Percentiles rank a stretch among this genome's conserved stretches.
Evolutionary conservation across 345 rosid genomes (phyloP).

Genomic region (Lumnitzera littorea): DNA sequence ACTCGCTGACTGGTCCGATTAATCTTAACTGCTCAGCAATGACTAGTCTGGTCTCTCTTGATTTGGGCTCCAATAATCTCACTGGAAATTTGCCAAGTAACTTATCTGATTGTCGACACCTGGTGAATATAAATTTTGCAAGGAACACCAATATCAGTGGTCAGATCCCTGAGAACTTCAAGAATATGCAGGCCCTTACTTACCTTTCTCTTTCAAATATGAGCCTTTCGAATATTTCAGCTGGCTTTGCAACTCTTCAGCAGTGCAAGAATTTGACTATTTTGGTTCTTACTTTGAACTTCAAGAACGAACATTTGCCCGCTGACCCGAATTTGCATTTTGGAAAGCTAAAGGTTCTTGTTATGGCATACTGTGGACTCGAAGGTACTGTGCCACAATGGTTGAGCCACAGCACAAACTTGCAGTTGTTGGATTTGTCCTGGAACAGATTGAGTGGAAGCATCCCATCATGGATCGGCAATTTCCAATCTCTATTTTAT

Average conservation of each 20-base stretch:
- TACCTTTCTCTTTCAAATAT: constrained; percentile 56
- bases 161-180: constrained; percentile 55
- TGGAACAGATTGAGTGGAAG: constrained; percentile 61
- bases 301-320: constrained; percentile 51
- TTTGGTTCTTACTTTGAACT: constrained; percentile 61
- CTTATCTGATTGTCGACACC: constrained; percentile 45
- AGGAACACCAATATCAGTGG: constrained; percentile 45
- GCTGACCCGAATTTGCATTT: constrained; percentile 34
- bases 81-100: constrained; percentile 42
- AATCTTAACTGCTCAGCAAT: constrained; percentile 52
- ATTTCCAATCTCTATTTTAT: constrained; percentile 12
- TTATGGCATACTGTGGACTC: constrained; percentile 55
- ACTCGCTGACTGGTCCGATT: constrained; percentile 48
- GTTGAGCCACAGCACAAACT: constrained; percentile 40
- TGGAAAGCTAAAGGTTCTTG: constrained; percentile 52
- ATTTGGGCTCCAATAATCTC: constrained; percentile 55
- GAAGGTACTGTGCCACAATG: constrained; percentile 57
- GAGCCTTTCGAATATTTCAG: constrained; percentile 44
- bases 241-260: constrained; percentile 51
- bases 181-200: constrained; percentile 44
- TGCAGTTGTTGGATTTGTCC: constrained; percentile 79
- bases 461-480: constrained; percentile 33
- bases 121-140: constrained; percentile 56
- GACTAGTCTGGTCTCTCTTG: constrained; percentile 49
- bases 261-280: constrained; percentile 55